A percentile compares a stretch with the other conserved stretches of the same genome.
phyloP scores from a whole-genome alignment of 164 flowering plant genomes.

The Buxus sempervirens region DNA sequence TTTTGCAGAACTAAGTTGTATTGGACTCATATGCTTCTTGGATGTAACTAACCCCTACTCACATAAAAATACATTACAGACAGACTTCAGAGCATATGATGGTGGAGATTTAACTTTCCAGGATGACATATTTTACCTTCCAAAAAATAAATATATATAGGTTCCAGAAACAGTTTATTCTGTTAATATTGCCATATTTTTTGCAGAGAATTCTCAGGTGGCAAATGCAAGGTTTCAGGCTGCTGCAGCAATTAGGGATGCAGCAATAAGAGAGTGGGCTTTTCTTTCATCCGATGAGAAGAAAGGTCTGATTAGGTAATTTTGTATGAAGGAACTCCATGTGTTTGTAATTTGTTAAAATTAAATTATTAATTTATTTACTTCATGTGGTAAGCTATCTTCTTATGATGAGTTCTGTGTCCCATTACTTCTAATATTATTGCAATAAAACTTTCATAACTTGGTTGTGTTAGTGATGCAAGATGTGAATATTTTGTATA shows the following conservation, averaged over 20 bases:
- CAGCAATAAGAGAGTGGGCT: slow-evolving; percentile 88
- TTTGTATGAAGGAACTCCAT: neutral
- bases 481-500: neutral
- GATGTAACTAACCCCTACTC: neutral
- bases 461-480: neutral
- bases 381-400: neutral
- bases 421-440: too few species aligned
- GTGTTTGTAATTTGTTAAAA: neutral
- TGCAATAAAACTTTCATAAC: neutral
- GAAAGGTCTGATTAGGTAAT: slow-evolving; percentile 68
- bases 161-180: neutral
- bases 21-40: neutral
- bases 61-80: neutral
- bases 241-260: slow-evolving; percentile 83
- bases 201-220: slow-evolving; percentile 79
- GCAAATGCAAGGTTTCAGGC: slow-evolving; percentile 95
- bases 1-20: neutral
- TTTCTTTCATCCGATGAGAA: slow-evolving; percentile 61
- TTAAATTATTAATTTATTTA: neutral
- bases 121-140: slow-evolving; percentile 2
- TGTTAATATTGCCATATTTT: slow-evolving; percentile 6
- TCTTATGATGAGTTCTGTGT: neutral
- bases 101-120: neutral
- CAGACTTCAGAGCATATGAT: neutral
- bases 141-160: neutral